Evolutionary conservation across 129 eudicot genomes (phyloP).

Genomic region (Centaurea solstitialis): DNA sequence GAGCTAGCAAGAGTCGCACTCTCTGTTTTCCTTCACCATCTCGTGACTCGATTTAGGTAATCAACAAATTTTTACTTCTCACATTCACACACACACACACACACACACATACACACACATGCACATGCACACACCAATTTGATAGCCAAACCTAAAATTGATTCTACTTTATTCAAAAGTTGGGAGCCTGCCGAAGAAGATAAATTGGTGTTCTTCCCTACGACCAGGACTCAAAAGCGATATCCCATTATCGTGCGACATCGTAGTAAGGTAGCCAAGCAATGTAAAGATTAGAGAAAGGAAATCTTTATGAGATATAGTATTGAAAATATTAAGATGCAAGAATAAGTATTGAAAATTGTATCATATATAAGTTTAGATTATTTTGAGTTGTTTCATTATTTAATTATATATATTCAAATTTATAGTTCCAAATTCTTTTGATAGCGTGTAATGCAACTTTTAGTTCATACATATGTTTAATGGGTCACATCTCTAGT

Average conservation of each 20-base stretch:
- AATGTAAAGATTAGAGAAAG: conserved; percentile 13
- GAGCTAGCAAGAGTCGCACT: conserved; percentile 86
- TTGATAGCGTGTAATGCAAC: neutral
- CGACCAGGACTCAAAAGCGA: conserved; percentile 80
- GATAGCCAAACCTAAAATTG: neutral
- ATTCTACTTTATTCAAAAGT: conserved; percentile 29
- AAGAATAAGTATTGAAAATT: neutral
- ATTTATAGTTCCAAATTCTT: neutral
- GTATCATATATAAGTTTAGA: conserved; percentile 10
- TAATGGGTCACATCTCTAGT: neutral
- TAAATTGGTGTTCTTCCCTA: conserved; percentile 84
- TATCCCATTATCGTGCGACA: conserved; percentile 65
- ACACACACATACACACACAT: neutral
- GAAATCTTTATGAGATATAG: conserved; percentile 1
- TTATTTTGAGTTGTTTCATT: neutral
- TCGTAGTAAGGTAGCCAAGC: conserved; percentile 11
- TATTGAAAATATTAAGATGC: conserved; percentile 6
- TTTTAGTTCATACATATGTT: neutral
- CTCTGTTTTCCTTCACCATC: conserved; percentile 83
- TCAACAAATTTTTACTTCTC: neutral
- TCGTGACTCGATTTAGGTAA: conserved; percentile 71
- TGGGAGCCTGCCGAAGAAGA: conserved; percentile 91
- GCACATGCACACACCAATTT: neutral
- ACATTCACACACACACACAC: neutral
- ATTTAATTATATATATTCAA: conserved; percentile 5